Evolutionary conservation across 768 basidiomycete genomes (phyloP), one percentile per base, ranked within the genome.

Genomic region (Kwoniella mangroviensis): DNA sequence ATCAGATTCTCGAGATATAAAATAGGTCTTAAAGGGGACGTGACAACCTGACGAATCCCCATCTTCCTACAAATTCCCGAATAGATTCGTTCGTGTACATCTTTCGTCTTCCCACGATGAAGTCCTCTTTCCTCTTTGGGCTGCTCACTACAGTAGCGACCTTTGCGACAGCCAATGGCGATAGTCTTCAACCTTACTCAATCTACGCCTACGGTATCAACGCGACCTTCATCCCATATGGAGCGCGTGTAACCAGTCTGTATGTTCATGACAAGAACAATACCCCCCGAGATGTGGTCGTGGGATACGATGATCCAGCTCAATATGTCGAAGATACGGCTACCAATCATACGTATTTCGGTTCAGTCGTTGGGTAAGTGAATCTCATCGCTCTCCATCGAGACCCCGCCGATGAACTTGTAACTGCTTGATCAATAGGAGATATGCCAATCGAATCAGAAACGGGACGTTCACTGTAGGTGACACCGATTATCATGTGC

Each of bases 241-340:
- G 89, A 4, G 86, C 88, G 28, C 88, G 87, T 1, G 72, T 88
- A 77, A 87, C 87, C 2, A 86, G 88, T 69, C 79, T 89, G 3
- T 87, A 86, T 86, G 87, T 88, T 2, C 86, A 87, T 68, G 88
- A 88, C 75, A 87, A 84, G 77, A 71, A 82, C 64, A 86, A 87
- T 3, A 83, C 83, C n/a, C 68, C 83, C 5, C 82, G 86, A 57
- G 88, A 89, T 76, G 85, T 89, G 11, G 82, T 88, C n/a, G 82
- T 88, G 1, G 88, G 88, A 1, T 89, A 88, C 71, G 88, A 89
- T 71, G 86, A 88, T 72, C 86, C 86, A 65, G 86, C 86, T 59
- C 67, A 65, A 83, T 82, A 72, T 40, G 40, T 63, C 10, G 64
- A 42, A 40, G 59, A 77, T 26, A 74, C 76, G 7, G 65, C 62